Percentiles rank a stretch among this genome's conserved stretches.
These are phyloP conservation scores for Physcia stellaris DNA, from an alignment of 495 filamentous ascomycete species.

Conservation along the genomic window DNA sequence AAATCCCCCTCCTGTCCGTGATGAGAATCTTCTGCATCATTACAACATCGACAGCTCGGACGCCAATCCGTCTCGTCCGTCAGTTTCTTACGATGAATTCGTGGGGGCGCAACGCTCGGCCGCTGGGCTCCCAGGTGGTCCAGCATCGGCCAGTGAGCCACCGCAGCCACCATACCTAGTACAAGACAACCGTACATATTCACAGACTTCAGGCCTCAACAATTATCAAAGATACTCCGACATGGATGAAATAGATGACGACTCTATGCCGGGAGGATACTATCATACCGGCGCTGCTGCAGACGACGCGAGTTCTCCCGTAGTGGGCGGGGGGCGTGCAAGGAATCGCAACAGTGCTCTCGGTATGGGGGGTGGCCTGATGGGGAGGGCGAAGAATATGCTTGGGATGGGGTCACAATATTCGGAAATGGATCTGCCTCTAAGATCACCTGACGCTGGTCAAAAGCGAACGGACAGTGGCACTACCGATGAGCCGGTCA, in stretches of 20 bases:
- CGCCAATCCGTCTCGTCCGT: conserved; percentile 53
- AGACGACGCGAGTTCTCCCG: conserved; percentile 21
- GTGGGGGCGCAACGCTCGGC: conserved; percentile 49
- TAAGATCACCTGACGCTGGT: conserved; percentile 63
- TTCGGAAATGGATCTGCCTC: conserved; percentile 93
- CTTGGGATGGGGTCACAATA: conserved; percentile 86
- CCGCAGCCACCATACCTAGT: conserved; percentile 34
- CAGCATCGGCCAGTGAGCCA: conserved; percentile 17
- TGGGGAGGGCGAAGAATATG: conserved; percentile 79
- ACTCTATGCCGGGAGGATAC: conserved; percentile 54
- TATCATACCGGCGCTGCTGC: conserved; percentile 48
- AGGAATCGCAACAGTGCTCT: conserved; percentile 78
- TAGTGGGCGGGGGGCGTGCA: conserved; percentile 35
- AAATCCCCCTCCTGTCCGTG: conserved; percentile 55
- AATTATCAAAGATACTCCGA: conserved; percentile 90
- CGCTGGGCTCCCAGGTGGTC: conserved; percentile 38
- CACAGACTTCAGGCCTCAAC: conserved; percentile 67
- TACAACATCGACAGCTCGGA: conserved; percentile 56
- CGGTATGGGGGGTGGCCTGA: conserved; percentile 69
- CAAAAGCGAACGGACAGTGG: conserved; percentile 25
- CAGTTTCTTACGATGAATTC: conserved; percentile 89
- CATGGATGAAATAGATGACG: conserved; percentile 64
- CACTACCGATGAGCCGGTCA: conserved; percentile 20
- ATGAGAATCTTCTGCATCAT: conserved; percentile 59
- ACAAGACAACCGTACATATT: conserved; percentile 43